Conservation (phyloP, 1,284 basidiomycete species). For the Meripilus lineatus region DNA sequence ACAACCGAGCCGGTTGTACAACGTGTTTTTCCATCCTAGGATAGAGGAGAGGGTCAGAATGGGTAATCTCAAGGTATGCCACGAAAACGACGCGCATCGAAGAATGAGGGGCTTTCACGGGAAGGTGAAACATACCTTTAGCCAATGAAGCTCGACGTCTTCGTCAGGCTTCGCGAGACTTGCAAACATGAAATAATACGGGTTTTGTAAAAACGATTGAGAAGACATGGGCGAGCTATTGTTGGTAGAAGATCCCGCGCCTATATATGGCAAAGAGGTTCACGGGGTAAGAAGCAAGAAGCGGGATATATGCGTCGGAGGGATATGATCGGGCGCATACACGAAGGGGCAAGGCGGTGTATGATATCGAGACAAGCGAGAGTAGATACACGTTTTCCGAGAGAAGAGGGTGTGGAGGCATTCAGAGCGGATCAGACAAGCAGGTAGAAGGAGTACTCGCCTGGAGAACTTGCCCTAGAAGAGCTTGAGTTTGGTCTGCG, state of each 20-base stretch:
- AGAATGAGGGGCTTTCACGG: too few species aligned
- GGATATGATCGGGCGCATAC: background rate
- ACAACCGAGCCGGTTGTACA: constrained; percentile 89
- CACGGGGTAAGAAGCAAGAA: background rate
- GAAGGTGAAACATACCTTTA: too few species aligned
- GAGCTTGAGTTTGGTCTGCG: constrained; percentile 23
- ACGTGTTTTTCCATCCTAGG: constrained; percentile 80
- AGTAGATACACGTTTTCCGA: background rate
- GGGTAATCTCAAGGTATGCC: too few species aligned
- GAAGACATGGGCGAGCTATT: constrained; percentile 28
- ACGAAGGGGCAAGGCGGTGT: too few species aligned
- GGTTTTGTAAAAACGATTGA: constrained; percentile 73
- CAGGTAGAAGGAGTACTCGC: constrained; percentile 13
- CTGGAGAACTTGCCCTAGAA: constrained; percentile 26
- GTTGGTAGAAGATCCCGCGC: too few species aligned
- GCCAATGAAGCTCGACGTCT: constrained; percentile 89
- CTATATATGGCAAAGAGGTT: background rate
- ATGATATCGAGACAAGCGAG: too few species aligned
- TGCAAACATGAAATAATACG: constrained; percentile 94
- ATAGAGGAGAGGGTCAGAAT: background rate
- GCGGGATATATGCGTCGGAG: background rate
- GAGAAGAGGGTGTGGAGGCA: constrained; percentile 26
- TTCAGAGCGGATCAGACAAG: background rate
- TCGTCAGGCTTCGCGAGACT: constrained; percentile 83
- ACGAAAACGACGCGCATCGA: too few species aligned